Conservation (phyloP, 2,329 filamentous ascomycete species). For the Cercospora berteroae region DNA sequence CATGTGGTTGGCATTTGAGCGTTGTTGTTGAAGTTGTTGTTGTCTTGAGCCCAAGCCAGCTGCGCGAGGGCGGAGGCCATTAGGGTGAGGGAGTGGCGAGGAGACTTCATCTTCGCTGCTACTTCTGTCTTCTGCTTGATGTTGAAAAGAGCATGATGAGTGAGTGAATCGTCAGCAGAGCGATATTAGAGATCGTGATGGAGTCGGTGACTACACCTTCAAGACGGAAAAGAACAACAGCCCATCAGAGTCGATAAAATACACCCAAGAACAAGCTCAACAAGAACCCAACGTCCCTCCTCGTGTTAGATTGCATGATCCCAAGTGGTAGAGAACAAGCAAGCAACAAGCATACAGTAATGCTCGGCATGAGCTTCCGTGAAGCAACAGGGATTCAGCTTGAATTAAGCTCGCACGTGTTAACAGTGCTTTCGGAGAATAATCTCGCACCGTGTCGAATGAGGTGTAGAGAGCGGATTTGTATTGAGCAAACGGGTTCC, state of each 20-base stretch:
- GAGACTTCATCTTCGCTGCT: background rate
- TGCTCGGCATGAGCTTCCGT: background rate
- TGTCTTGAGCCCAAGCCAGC: background rate
- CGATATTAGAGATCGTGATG: background rate
- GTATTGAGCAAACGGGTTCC: no score
- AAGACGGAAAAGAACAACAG: background rate
- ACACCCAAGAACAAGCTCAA: background rate
- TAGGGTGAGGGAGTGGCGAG: background rate
- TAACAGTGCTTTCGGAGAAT: background rate
- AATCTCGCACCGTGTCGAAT: background rate
- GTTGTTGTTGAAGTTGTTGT: background rate
- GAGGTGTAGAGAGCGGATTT: no score
- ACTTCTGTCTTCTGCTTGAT: background rate
- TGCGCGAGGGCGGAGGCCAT: background rate
- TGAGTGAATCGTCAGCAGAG: background rate
- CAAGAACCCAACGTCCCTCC: background rate
- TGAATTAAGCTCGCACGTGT: background rate
- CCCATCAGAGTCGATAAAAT: no score
- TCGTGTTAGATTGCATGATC: background rate
- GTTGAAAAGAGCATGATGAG: background rate
- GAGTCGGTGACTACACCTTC: background rate
- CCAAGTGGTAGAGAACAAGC: background rate
- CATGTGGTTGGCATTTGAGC: slow-evolving; percentile 18
- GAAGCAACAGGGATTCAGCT: background rate
- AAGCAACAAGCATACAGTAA: background rate